Evolutionary conservation across 2,329 filamentous ascomycete species (phyloP).

Genomic region (Apiospora rasikravindrae): DNA sequence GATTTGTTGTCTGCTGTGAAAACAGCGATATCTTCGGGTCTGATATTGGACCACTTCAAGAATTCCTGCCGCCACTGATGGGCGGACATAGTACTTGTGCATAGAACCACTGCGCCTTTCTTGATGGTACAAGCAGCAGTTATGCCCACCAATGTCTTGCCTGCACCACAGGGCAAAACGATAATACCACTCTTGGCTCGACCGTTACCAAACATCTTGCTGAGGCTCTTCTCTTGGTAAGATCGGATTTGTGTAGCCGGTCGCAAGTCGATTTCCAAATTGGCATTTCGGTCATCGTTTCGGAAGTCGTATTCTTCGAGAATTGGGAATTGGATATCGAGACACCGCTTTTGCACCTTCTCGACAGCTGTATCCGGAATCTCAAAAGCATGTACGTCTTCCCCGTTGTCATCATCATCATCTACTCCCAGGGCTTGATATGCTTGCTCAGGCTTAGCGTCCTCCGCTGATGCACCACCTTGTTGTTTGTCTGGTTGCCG

Average conservation of each 20-base stretch:
- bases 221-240: constrained; percentile 96
- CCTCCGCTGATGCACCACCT: constrained; percentile 48
- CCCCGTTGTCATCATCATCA: constrained; percentile 84
- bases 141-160: constrained; percentile 97
- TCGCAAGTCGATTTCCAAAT: constrained; percentile 90
- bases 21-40: constrained; percentile 88
- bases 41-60: constrained; percentile 97
- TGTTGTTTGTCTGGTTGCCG: constrained; percentile 48
- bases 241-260: constrained; percentile 87
- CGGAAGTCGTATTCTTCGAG: constrained; percentile 98
- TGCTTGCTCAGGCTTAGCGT: constrained; percentile 68
- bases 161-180: constrained; percentile 92
- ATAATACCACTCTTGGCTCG: constrained; percentile 97
- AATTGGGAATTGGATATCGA: constrained; percentile 84
- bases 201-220: constrained; percentile 99
- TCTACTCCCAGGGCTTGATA: constrained; percentile 77
- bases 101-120: constrained; percentile 93
- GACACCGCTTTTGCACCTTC: constrained; percentile 85
- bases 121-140: constrained; percentile 98
- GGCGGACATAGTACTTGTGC: constrained; percentile 97
- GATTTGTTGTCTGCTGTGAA: constrained; percentile 94
- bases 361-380: constrained; percentile 84
- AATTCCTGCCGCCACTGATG: constrained; percentile 98
- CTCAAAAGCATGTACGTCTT: constrained; percentile 91
- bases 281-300: constrained; percentile 87